Conservation (phyloP, 192 early-diverging fungal genomes). For the Coemansia sp. region DNA sequence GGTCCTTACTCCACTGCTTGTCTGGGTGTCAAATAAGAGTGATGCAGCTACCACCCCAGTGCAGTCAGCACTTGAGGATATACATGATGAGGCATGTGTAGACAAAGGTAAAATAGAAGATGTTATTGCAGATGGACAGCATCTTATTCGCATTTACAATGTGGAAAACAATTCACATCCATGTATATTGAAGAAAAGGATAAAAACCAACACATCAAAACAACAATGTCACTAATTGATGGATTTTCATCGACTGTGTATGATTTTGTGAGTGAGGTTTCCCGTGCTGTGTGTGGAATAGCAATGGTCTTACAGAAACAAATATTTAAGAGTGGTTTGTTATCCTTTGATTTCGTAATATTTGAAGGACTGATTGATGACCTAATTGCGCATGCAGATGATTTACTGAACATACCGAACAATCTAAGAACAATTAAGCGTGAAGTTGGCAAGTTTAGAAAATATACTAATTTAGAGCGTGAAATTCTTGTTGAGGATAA, state of each 20-base stretch:
- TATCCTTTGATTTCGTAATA: neutral
- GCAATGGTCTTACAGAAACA: neutral
- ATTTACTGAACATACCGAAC: too few relatives aligned
- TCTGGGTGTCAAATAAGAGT: neutral
- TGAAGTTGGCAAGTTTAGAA: neutral
- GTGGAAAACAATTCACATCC: conserved; percentile 58
- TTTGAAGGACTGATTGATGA: neutral
- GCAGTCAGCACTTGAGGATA: neutral
- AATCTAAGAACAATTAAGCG: neutral
- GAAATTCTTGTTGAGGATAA: conserved; percentile 20
- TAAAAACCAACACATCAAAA: conserved; percentile 59
- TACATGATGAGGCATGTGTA: neutral
- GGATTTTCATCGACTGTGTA: too few relatives aligned
- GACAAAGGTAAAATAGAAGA: neutral
- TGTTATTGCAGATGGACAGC: too few relatives aligned
- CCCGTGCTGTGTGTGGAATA: neutral
- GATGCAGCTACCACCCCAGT: conserved; percentile 1
- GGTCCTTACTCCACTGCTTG: too few relatives aligned
- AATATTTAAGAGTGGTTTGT: neutral
- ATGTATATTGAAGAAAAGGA: conserved; percentile 59
- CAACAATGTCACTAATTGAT: conserved; percentile 25
- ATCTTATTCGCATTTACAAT: conserved; percentile 62
- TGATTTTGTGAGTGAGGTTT: too few relatives aligned
- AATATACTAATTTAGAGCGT: conserved; percentile 1
- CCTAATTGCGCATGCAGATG: neutral